Conservation (phyloP, 345 rosid species). For the Populus davidiana region DNA sequence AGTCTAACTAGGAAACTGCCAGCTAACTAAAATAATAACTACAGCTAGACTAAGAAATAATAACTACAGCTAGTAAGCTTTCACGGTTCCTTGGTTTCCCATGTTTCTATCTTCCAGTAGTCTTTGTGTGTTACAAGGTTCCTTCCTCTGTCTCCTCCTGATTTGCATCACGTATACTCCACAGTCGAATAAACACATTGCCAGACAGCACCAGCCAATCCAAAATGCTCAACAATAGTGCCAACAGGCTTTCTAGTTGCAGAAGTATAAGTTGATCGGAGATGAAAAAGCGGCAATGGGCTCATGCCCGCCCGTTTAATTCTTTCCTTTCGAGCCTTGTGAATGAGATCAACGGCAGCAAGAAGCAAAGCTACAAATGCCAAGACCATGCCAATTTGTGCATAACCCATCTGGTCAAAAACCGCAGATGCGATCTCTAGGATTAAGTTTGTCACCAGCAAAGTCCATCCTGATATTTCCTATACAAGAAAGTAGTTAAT, state of each 20-base stretch:
- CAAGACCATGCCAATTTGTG: neutral
- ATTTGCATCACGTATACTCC: too few species aligned
- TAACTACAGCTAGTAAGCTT: too few species aligned
- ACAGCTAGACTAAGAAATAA: too few species aligned
- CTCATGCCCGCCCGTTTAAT: neutral
- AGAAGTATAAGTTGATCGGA: neutral
- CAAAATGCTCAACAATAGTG: neutral
- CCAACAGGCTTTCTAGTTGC: neutral
- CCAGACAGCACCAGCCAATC: too few species aligned
- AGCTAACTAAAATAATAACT: too few species aligned
- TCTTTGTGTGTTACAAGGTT: too few species aligned
- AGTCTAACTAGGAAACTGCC: too few species aligned
- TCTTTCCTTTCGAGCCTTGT: neutral
- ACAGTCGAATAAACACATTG: too few species aligned
- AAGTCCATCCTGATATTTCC: neutral
- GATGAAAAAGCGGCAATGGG: neutral
- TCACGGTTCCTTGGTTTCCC: too few species aligned
- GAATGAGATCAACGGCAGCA: neutral
- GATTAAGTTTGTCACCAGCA: neutral
- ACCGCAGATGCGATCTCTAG: constrained; percentile 2
- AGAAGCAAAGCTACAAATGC: constrained; percentile 2
- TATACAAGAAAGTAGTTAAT: too few species aligned
- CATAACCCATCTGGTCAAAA: constrained; percentile 1
- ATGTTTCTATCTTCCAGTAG: too few species aligned
- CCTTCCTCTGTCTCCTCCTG: too few species aligned